phyloP scores from a whole-genome alignment of 2,329 filamentous ascomycete genomes.

The Emydomyces testavorans region DNA sequence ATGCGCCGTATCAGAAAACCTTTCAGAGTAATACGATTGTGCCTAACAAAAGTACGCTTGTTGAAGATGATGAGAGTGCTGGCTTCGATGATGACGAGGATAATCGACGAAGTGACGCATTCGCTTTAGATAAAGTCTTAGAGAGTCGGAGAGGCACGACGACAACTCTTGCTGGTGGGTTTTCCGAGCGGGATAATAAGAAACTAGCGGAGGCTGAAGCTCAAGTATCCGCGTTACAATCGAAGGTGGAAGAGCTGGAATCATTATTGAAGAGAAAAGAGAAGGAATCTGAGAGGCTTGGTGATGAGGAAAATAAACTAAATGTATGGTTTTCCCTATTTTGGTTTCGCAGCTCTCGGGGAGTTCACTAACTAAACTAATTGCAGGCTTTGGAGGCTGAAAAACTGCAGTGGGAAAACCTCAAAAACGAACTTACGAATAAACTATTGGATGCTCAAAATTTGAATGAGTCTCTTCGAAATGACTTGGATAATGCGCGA shows the following conservation, averaged over 20 bases:
- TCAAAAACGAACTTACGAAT: conserved; percentile 56
- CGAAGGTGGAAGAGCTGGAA: conserved; percentile 63
- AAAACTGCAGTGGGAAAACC: conserved; percentile 53
- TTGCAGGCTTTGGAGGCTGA: conserved; percentile 45
- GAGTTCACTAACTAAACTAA: conserved; percentile 9
- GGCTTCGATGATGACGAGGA: conserved; percentile 46
- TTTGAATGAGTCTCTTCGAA: conserved; percentile 66
- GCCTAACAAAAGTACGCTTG: conserved; percentile 93
- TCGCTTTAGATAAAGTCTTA: conserved; percentile 46
- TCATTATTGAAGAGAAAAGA: conserved; percentile 58
- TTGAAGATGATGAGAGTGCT: conserved; percentile 80
- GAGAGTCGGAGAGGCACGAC: conserved; percentile 39
- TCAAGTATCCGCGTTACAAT: conserved; percentile 62
- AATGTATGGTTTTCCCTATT: conserved; percentile 26
- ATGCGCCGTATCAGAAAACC: conserved; percentile 71
- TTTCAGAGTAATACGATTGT: conserved; percentile 94
- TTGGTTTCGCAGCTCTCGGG: not conserved
- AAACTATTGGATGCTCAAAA: conserved; percentile 63
- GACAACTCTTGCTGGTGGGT: conserved; percentile 33
- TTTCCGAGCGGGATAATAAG: conserved; percentile 46
- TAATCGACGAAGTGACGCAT: conserved; percentile 51
- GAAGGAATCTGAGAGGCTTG: conserved; percentile 51
- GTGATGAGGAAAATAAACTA: conserved; percentile 47
- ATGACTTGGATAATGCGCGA: conserved; percentile 64
- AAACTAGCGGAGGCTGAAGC: conserved; percentile 68